Conservation (phyloP, 768 basidiomycete genomes). For the Collybia nuda region DNA sequence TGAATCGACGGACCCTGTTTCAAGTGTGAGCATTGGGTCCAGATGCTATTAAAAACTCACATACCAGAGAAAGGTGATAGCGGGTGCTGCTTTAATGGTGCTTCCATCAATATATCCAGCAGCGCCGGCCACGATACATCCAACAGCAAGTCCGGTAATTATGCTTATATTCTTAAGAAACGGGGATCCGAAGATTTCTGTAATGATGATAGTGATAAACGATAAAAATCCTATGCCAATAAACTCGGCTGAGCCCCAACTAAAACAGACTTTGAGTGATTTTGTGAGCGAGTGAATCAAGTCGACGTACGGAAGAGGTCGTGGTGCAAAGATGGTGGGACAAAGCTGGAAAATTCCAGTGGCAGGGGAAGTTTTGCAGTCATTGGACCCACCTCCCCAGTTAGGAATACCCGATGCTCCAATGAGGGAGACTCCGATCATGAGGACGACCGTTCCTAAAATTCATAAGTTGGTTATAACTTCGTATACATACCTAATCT, state of each 20-base stretch:
- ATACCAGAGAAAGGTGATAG: slow-evolving; percentile 80
- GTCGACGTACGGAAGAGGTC: slow-evolving; percentile 55
- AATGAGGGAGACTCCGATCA: slow-evolving; percentile 79
- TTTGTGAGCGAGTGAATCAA: not conserved
- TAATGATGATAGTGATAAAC: slow-evolving; percentile 73
- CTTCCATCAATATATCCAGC: slow-evolving; percentile 74
- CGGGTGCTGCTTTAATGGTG: slow-evolving; percentile 65
- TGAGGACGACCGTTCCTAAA: slow-evolving; percentile 70
- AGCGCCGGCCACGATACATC: slow-evolving; percentile 80
- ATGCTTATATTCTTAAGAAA: slow-evolving; percentile 82
- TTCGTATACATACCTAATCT: not conserved
- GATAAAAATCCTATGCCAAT: slow-evolving; percentile 87
- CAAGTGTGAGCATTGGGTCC: not conserved
- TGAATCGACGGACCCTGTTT: slow-evolving; percentile 71
- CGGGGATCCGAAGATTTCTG: slow-evolving; percentile 81
- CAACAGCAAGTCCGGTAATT: slow-evolving; percentile 72
- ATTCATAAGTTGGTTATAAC: not conserved
- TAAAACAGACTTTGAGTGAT: slow-evolving; percentile 16
- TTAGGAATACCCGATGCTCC: slow-evolving; percentile 73
- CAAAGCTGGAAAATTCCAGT: slow-evolving; percentile 72
- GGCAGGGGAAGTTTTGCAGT: slow-evolving; percentile 59
- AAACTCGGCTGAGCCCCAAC: slow-evolving; percentile 82
- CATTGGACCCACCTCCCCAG: slow-evolving; percentile 85
- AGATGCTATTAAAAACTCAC: slow-evolving; percentile 1
- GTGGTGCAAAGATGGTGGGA: slow-evolving; percentile 68